Evolutionary conservation across 2,329 filamentous ascomycete species (phyloP).

Genomic region (Aureobasidium sp.): DNA sequence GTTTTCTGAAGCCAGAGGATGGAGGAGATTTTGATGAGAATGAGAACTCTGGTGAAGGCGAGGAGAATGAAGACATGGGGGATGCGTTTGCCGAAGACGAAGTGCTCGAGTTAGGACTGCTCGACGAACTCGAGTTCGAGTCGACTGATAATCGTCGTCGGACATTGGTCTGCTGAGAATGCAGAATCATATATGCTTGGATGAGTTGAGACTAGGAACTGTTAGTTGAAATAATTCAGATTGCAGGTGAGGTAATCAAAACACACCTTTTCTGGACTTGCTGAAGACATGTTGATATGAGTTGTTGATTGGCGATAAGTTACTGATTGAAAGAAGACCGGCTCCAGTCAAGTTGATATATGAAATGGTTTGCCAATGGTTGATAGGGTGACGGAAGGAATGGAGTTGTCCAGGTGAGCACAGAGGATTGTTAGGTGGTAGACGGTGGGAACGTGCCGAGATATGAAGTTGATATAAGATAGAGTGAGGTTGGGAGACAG

Average conservation of each 20-base stretch:
- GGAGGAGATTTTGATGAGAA: constrained; percentile 16
- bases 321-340: constrained; percentile 10
- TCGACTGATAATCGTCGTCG: constrained; percentile 33
- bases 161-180: constrained; percentile 35
- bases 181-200: constrained; percentile 35
- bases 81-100: constrained; percentile 16
- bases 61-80: constrained; percentile 14
- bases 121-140: constrained; percentile 21
- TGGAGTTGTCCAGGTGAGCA: neutral
- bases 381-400: constrained; percentile 1
- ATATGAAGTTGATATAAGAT: neutral
- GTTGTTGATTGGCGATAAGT: neutral
- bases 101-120: neutral
- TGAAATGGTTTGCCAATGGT: neutral
- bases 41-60: constrained; percentile 19
- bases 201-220: constrained; percentile 20
- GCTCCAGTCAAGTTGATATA: constrained; percentile 8
- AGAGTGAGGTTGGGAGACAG: neutral
- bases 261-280: constrained; percentile 5
- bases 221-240: neutral
- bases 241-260: neutral
- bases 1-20: constrained; percentile 14
- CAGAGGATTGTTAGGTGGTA: neutral
- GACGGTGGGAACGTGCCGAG: neutral
- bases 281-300: neutral